Conservation (phyloP, 1,139 yeast genomes). For the Wickerhamiella pararugosa region DNA sequence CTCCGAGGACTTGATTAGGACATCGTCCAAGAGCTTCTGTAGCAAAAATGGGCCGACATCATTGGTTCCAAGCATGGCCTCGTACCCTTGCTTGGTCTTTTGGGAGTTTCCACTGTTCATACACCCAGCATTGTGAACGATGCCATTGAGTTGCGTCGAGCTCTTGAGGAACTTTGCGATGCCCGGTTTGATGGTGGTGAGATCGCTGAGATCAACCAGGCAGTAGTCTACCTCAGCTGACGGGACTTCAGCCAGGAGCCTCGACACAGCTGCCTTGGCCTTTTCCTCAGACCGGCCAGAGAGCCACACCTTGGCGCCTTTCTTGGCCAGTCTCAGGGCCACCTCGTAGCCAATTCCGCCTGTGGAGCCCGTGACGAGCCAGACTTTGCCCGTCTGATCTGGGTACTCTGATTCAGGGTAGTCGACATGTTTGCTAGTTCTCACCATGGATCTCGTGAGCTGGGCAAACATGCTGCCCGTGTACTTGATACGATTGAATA, state of each 20-base stretch:
- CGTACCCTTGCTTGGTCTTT: slow-evolving; percentile 31
- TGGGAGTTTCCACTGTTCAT: slow-evolving; percentile 29
- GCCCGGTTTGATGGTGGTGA: slow-evolving; percentile 31
- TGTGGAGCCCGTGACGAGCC: slow-evolving; percentile 24
- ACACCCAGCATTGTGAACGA: slow-evolving; percentile 40
- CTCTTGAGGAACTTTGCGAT: slow-evolving; percentile 23
- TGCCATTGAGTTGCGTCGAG: slow-evolving; percentile 27
- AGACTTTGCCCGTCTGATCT: slow-evolving; percentile 28
- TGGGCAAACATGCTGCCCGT: too few relatives aligned
- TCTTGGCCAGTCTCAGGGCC: slow-evolving; percentile 14
- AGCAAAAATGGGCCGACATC: slow-evolving; percentile 36
- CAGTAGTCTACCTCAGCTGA: slow-evolving; percentile 14
- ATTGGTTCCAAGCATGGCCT: slow-evolving; percentile 36
- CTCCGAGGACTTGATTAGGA: slow-evolving; percentile 24
- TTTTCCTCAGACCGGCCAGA: slow-evolving; percentile 17
- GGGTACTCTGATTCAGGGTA: slow-evolving; percentile 25
- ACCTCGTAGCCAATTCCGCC: slow-evolving; percentile 21
- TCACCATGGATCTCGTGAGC: too few relatives aligned
- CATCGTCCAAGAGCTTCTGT: slow-evolving; percentile 32
- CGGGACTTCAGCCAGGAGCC: slow-evolving; percentile 12
- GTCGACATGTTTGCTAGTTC: too few relatives aligned
- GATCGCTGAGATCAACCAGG: slow-evolving; percentile 31
- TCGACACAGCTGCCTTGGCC: slow-evolving; percentile 12
- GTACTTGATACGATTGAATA: too few relatives aligned
- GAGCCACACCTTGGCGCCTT: slow-evolving; percentile 20